Evolutionary conservation across 1,284 basidiomycete species (phyloP), one percentile per base, ranked within the genome.

Genomic region (Paramarasmius palmivorus): DNA sequence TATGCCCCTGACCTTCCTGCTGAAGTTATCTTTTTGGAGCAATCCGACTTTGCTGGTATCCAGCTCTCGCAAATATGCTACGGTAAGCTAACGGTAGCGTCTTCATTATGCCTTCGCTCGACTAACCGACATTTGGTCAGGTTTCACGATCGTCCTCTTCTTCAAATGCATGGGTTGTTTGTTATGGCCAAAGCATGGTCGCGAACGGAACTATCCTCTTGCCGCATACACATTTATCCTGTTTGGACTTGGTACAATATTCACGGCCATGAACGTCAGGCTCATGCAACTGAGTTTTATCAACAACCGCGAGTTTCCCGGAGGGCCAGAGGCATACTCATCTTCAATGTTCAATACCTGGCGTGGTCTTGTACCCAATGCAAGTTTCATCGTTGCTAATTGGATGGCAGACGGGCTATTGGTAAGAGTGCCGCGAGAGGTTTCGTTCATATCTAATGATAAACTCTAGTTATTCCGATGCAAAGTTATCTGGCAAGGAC

Each of bases 221-320:
- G 53, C 53, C 23, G 26, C 20, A 10, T 73, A 67, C 48, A 65
- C 63, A 15, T 50, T 58, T n/a, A 32, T 62, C 49, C 25, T 73
- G 20, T 72, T 73, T 48, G 44, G 61, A 22, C 47, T 69, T 12
- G 67, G 53, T 34, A 68, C 65, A 10, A 22, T 71, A 26, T 71
- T 63, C 50, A 63, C 64, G 10, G 63, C 60, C 17, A 58, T 64
- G 34, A 66, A 65, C 51, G 61, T 65, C 34, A 60, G 63, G 23
- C 56, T 59, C 3, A 53, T 63, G 8, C 61, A 68, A 44, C 50
- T 68, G 8, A 62, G 58, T 40, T 73, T 64, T 52, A 63, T 74
- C 45, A 62, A 73, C n/a, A 65, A 73, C 47, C 64, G 71, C 49
- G 47, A 61, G 35, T 69, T 59, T 36, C 59, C 57, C 19, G 65